Base-by-base conservation (phyloP, 139 green algal species). In the Pleodorina starrii region DNA sequence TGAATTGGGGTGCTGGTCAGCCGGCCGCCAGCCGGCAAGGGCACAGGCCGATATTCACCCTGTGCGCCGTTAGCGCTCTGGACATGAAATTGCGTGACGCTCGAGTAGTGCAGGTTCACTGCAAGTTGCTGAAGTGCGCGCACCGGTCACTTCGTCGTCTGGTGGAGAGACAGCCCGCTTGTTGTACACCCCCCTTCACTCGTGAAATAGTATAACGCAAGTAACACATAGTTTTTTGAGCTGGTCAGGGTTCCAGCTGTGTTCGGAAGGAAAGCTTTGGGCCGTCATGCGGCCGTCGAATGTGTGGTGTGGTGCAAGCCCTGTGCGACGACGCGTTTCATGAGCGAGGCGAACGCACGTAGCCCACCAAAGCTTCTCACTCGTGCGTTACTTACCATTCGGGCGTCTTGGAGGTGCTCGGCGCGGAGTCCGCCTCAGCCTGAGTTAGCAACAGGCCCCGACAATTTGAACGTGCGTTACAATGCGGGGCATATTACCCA, bases 341-440 rank as follows among this genome's bases (percentile, higher is more conserved):
- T 77, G 69, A 46, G 4, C 32, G 6, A n/a, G 19, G 35, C 68
- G 32, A 10, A 32, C 19, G 32, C 9, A 76, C 27, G 12, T 17
- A 29, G 25, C 1, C 3, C 32, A 9, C 10, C 16, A 76, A 54
- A 66, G 29, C 29, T 66, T 12, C 54, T 21, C 54, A 66, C 54
- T 66, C 54, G n/a, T n/a, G n/a, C n/a, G n/a, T n/a, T n/a, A n/a
- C 79, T 74, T 32, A 88, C 82, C 82, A 88, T 23, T 88, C 82
- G 35, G 82, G 82, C 9, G 43, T 79, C 82, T 88, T 87, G 1
- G 60, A 44, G 2, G 35, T 12, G 38, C 29, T 69, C 36, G 48
- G 17, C 23, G 76, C 21, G 9, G 48, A 36, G 3, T 77, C 44
- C 19, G 43, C n/a, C 35, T 76, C 82, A 9, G 63, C 60, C 81